Conservation (phyloP, 139 green algal genomes). For the Picochlorum sp. region DNA sequence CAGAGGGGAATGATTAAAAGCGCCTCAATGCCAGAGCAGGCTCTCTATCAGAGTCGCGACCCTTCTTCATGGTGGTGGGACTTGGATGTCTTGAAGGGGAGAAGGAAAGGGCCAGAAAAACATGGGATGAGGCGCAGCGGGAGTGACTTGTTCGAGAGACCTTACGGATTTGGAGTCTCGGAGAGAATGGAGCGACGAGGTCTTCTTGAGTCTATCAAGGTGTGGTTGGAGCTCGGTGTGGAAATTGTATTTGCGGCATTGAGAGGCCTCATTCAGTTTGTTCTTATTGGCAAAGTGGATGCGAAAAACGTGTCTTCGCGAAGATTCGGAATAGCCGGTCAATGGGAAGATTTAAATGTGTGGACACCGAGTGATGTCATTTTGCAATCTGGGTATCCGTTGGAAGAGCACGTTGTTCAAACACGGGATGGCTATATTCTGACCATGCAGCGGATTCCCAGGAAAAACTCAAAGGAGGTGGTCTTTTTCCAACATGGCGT, state of each 20-base stretch:
- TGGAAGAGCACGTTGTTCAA: slow-evolving; percentile 54
- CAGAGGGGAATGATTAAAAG: slow-evolving; percentile 9
- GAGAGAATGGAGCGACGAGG: slow-evolving; percentile 19
- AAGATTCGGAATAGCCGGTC: slow-evolving; percentile 3
- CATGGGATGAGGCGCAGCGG: slow-evolving; percentile 14
- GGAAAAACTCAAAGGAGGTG: slow-evolving; percentile 45
- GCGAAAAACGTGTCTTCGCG: not conserved
- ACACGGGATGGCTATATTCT: slow-evolving; percentile 77
- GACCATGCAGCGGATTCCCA: slow-evolving; percentile 70
- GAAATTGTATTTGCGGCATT: slow-evolving; percentile 37
- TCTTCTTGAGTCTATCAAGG: slow-evolving; percentile 45
- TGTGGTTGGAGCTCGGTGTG: slow-evolving; percentile 43
- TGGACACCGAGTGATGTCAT: slow-evolving; percentile 33
- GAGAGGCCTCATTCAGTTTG: slow-evolving; percentile 25
- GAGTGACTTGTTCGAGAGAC: slow-evolving; percentile 36
- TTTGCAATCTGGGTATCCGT: slow-evolving; percentile 43
- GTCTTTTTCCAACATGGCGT: slow-evolving; percentile 86
- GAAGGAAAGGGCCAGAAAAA: no score
- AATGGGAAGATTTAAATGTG: slow-evolving; percentile 22
- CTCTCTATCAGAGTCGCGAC: no score
- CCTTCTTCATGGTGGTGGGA: no score
- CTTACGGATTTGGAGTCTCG: slow-evolving; percentile 23
- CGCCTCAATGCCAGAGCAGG: no score
- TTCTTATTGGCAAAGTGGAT: slow-evolving; percentile 17
- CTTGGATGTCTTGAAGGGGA: no score